These are phyloP conservation scores for Malassezia furfur DNA, from an alignment of 1,284 basidiomycete genomes.

Conservation along the genomic window DNA sequence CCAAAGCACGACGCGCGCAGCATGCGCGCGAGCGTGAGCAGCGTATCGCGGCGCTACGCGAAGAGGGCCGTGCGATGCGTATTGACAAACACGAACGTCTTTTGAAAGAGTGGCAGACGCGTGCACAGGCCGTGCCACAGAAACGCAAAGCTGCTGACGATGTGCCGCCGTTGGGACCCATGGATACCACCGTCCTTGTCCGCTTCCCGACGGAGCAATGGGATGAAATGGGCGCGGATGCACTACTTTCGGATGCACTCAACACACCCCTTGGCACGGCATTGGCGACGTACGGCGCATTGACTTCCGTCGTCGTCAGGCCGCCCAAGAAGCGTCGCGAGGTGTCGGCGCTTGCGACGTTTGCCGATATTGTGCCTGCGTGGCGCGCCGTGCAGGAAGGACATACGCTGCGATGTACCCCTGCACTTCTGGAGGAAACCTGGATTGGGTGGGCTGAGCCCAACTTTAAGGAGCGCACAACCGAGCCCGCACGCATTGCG, in stretches of 20 bases:
- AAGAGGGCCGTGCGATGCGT: conserved; percentile 23
- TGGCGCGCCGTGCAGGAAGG: conserved; percentile 32
- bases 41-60: conserved; percentile 19
- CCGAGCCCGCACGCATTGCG: conserved; percentile 1
- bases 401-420: conserved; percentile 28
- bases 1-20: background rate
- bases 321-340: conserved; percentile 27
- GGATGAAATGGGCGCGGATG: conserved; percentile 15
- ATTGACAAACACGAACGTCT: conserved; percentile 17
- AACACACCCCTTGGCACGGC: conserved; percentile 24
- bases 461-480: background rate
- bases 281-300: conserved; percentile 25
- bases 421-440: conserved; percentile 27
- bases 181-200: conserved; percentile 29
- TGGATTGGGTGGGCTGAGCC: conserved; percentile 35
- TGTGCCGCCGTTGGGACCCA: conserved; percentile 22
- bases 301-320: conserved; percentile 23
- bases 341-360: conserved; percentile 27
- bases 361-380: conserved; percentile 25
- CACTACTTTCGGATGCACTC: conserved; percentile 4
- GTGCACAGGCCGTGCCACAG: conserved; percentile 11
- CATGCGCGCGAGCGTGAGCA: background rate
- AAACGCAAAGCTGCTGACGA: conserved; percentile 12
- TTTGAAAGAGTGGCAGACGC: conserved; percentile 20
- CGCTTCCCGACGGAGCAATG: conserved; percentile 33